A percentile compares a stretch with the other conserved stretches of the same genome.
Evolutionary conservation across 129 eudicot species (phyloP).

Genomic region (Rutidosis leptorrhynchoides): DNA sequence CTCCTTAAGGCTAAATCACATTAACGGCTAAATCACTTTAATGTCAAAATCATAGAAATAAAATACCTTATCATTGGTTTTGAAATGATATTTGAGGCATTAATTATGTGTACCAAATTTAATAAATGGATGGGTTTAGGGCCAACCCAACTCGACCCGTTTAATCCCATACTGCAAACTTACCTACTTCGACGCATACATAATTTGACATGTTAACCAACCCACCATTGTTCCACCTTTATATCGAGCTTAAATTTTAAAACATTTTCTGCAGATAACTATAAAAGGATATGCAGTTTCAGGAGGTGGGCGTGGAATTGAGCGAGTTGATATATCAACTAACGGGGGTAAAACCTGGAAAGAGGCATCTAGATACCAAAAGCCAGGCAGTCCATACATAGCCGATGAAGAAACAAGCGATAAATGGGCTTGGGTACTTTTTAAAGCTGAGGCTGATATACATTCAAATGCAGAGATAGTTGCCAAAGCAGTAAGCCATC

Average conservation of each 20-base stretch:
- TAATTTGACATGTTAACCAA: neutral
- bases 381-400: slow-evolving; percentile 54
- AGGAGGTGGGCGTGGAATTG: slow-evolving; percentile 99
- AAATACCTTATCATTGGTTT: neutral
- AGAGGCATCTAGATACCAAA: slow-evolving; percentile 86
- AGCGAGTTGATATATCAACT: slow-evolving; percentile 85
- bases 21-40: no score
- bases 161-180: neutral
- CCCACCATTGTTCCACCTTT: neutral
- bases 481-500: slow-evolving; percentile 82
- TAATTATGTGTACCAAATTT: neutral
- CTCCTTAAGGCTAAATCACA: neutral
- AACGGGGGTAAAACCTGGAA: slow-evolving; percentile 96
- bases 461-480: slow-evolving; percentile 60
- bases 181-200: neutral
- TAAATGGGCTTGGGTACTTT: slow-evolving; percentile 98
- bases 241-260: neutral
- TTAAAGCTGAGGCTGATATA: slow-evolving; percentile 68
- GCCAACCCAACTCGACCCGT: neutral
- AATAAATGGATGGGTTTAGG: neutral
- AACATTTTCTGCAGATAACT: slow-evolving; percentile 47
- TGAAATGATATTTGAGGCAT: neutral
- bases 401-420: slow-evolving; percentile 72
- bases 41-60: no score
- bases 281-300: slow-evolving; percentile 95